phyloP scores from a whole-genome alignment of 768 basidiomycete genomes.

The Suillus subluteus region DNA sequence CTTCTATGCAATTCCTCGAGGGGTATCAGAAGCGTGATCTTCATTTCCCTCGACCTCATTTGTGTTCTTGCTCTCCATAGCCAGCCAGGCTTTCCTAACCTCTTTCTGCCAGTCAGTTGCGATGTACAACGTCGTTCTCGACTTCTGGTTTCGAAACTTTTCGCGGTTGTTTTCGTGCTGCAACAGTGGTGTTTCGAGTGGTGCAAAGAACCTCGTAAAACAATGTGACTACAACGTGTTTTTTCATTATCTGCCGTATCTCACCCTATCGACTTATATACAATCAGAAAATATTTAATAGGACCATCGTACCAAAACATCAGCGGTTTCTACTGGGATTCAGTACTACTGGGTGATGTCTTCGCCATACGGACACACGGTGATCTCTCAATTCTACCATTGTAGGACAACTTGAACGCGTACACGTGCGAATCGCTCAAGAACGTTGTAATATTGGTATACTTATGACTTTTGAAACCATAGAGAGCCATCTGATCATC shows the following conservation, averaged over 20 bases:
- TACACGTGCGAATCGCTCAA: not conserved
- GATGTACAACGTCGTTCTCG: constrained; percentile 40
- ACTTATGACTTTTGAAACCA: not conserved
- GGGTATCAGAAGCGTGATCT: not conserved
- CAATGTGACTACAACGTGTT: no score
- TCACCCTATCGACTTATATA: no score
- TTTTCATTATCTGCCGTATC: no score
- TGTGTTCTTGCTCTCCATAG: constrained; percentile 41
- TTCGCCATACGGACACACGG: not conserved
- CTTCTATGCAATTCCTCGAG: not conserved
- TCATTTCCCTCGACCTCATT: not conserved
- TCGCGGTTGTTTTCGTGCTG: no score
- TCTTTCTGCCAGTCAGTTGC: constrained; percentile 76
- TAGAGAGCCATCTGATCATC: not conserved
- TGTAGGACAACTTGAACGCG: not conserved
- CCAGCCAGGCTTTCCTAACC: constrained; percentile 38
- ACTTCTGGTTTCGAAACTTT: no score
- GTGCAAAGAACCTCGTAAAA: no score
- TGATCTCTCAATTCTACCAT: not conserved
- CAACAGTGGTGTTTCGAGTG: no score
- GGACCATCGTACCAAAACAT: no score
- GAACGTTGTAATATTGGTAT: not conserved
- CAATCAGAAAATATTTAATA: no score
- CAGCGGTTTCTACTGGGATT: no score
- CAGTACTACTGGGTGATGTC: no score